Evolutionary conservation across 768 basidiomycete genomes (phyloP), one percentile per base, ranked within the genome.

Genomic region (Leccinum incarnatum): DNA sequence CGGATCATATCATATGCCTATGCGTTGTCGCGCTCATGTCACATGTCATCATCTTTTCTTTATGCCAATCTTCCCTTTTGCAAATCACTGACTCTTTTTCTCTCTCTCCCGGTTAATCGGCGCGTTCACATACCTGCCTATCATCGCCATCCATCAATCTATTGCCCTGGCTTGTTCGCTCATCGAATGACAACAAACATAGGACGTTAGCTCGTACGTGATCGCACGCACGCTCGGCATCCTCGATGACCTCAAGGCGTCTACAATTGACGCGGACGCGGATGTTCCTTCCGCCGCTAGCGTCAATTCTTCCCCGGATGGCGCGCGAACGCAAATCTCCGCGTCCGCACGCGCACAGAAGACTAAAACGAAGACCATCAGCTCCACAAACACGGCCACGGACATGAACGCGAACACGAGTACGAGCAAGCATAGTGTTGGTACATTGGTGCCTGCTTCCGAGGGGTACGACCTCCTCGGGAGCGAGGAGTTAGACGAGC

Each of bases 201-300:
- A 93, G 91, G 91, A 93, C 70, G 83, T 93, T 55, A 78, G 84
- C 2, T 89, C 91, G 19, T 93, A 93, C 65, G 83, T 86, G 57
- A 89, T 93, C 68, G 91, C 88, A 12, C 86, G 91, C 58, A 92
- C 89, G 6, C 79, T 93, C 53, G 91, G 90, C 34, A 80, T 90
- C 54, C 81, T 89, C 62, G 89, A 91, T 72, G 82, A 83, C 59
- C 84, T 86, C 53, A 87, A 86, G 69, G 87, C 89, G 0, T 86
- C 88, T 12, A 90, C 88, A 25, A 84, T 81, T 70, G 88, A 87
- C 63, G 71, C 49, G 2, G 49, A 57, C 23, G 45, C 45, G 3
- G n/a, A 45, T 11, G 19, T 45, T 19, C 42, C 19, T 45, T 45
- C 19, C n/a, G 42, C 42, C 42, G 19, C 19, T 45, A 45, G 42